Conservation (phyloP, 768 basidiomycete species). For the Strobilomyces dryophilus region DNA sequence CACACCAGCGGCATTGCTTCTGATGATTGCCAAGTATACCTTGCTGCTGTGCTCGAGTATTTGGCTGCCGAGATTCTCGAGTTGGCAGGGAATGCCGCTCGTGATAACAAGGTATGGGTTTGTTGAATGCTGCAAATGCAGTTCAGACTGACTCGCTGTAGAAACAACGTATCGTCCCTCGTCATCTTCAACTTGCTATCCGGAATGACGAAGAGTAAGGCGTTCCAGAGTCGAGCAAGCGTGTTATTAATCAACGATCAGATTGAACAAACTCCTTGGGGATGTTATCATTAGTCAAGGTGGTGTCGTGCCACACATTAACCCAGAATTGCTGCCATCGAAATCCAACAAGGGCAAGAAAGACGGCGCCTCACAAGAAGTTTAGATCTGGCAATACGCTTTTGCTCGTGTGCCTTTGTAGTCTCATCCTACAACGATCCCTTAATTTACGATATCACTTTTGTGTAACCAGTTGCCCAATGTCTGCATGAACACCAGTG, state of each 20-base stretch:
- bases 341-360: conserved; percentile 47
- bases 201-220: conserved; percentile 71
- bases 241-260: conserved; percentile 13
- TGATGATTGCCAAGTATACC: conserved; percentile 51
- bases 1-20: background rate
- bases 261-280: conserved; percentile 54
- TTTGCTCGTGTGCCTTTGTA: conserved; percentile 8
- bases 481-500: no score
- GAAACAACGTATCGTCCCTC: conserved; percentile 78
- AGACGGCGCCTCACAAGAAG: conserved; percentile 48
- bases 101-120: conserved; percentile 56
- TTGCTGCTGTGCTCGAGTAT: conserved; percentile 85
- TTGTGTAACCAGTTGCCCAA: conserved; percentile 15
- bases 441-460: conserved; percentile 31
- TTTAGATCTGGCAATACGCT: conserved; percentile 28
- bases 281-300: conserved; percentile 72
- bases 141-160: conserved; percentile 1
- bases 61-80: conserved; percentile 85
- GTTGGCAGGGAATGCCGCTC: conserved; percentile 74
- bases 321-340: conserved; percentile 43
- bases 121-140: background rate
- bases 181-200: conserved; percentile 72
- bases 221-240: background rate
- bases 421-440: conserved; percentile 21
- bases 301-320: conserved; percentile 69